Percentiles rank a stretch among this genome's conserved stretches.
These are phyloP conservation scores for Rhizopogon vesiculosus DNA, from an alignment of 768 basidiomycete genomes.

Conservation along the genomic window DNA sequence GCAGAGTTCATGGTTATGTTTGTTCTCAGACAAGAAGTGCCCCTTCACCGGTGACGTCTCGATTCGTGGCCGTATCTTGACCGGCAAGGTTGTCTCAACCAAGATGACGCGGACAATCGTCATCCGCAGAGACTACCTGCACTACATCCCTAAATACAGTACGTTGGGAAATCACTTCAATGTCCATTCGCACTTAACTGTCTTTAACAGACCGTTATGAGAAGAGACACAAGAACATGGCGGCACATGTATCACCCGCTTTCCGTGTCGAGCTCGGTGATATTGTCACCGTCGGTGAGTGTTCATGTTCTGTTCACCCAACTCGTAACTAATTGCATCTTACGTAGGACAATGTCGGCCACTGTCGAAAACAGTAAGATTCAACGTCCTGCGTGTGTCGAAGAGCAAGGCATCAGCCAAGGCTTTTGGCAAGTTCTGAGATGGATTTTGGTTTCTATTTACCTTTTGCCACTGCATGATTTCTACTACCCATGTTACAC, in stretches of 20 bases:
- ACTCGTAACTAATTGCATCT: neutral
- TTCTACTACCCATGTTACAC: slow-evolving; percentile 20
- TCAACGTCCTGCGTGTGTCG: slow-evolving; percentile 95
- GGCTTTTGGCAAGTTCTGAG: slow-evolving; percentile 92
- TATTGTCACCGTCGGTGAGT: slow-evolving; percentile 89
- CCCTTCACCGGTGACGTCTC: slow-evolving; percentile 97
- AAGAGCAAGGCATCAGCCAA: slow-evolving; percentile 91
- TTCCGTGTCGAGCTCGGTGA: slow-evolving; percentile 98
- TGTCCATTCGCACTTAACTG: slow-evolving; percentile 7
- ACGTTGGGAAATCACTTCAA: slow-evolving; percentile 28
- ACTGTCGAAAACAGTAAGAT: slow-evolving; percentile 97
- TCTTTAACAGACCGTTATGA: slow-evolving; percentile 84
- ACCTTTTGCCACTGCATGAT: slow-evolving; percentile 17
- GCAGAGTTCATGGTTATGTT: neutral
- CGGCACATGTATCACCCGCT: slow-evolving; percentile 94
- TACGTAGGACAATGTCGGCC: slow-evolving; percentile 92
- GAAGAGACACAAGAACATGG: slow-evolving; percentile 98
- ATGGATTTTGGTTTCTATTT: slow-evolving; percentile 5
- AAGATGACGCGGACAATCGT: slow-evolving; percentile 99
- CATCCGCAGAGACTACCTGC: slow-evolving; percentile 92
- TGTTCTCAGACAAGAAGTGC: slow-evolving; percentile 90
- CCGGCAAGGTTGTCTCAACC: slow-evolving; percentile 95
- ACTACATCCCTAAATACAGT: slow-evolving; percentile 99
- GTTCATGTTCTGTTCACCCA: neutral
- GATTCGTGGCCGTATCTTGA: slow-evolving; percentile 98